Conservation (phyloP, 192 early-diverging fungal species). For the Gryganskiella cystojenkinii region DNA sequence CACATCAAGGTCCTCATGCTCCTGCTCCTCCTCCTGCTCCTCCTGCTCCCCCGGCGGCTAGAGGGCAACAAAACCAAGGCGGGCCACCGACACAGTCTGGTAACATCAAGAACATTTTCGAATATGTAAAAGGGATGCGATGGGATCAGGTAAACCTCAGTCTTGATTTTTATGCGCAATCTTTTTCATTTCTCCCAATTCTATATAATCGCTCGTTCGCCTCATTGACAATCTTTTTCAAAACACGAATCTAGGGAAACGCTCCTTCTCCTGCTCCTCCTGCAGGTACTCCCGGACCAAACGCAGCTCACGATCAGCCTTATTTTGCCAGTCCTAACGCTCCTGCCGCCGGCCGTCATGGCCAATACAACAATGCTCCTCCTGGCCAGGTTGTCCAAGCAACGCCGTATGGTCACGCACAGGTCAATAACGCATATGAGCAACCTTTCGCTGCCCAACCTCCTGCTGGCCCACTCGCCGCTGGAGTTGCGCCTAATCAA, state of each 20-base stretch:
- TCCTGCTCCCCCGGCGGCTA: conserved; percentile 13
- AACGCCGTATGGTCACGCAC: conserved; percentile 17
- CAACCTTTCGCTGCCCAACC: conserved; percentile 30
- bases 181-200: too few species aligned
- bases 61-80: conserved; percentile 6
- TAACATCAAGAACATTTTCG: conserved; percentile 43
- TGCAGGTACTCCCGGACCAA: too few species aligned
- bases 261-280: conserved; percentile 17
- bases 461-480: conserved; percentile 1
- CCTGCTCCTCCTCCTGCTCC: neutral
- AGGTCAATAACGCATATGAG: conserved; percentile 18
- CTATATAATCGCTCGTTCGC: too few species aligned
- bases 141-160: conserved; percentile 41
- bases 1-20: conserved; percentile 12
- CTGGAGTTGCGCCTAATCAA: conserved; percentile 21
- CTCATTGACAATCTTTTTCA: conserved; percentile 1
- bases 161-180: neutral
- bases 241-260: conserved; percentile 18
- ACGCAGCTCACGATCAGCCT: neutral
- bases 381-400: conserved; percentile 17
- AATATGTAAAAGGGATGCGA: conserved; percentile 50
- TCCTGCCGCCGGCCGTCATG: too few species aligned
- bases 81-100: neutral
- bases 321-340: neutral
- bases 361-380: conserved; percentile 8